Evolutionary conservation across 202 grass and related monocot species (phyloP).

Genomic region (Setaria viridis): DNA sequence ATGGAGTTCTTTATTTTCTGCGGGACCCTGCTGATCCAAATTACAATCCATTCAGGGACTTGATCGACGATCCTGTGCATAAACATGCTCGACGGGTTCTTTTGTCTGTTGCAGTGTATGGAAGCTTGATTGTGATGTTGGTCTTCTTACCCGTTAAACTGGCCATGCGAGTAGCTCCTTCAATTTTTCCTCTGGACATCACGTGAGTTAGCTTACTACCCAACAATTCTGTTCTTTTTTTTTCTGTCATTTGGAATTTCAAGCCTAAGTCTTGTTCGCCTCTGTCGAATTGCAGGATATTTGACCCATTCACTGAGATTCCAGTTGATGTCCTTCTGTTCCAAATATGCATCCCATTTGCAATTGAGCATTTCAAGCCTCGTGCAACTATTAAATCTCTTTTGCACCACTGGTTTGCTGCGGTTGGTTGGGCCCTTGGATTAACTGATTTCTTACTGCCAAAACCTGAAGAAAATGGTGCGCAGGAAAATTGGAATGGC

Average conservation of each 20-base stretch:
- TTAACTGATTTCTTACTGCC: conserved; percentile 91
- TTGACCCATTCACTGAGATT: conserved; percentile 95
- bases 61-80: conserved; percentile 96
- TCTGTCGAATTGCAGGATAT: conserved; percentile 72
- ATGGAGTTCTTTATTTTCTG: conserved; percentile 98
- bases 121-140: conserved; percentile 98
- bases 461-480: conserved; percentile 82
- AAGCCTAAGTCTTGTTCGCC: conserved; percentile 15
- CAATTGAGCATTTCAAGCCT: conserved; percentile 98
- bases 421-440: conserved; percentile 87
- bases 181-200: conserved; percentile 89
- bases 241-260: not conserved
- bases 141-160: conserved; percentile 99
- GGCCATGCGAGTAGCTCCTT: conserved; percentile 81
- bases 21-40: conserved; percentile 98
- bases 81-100: conserved; percentile 95
- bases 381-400: conserved; percentile 88
- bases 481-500: conserved; percentile 78
- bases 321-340: conserved; percentile 90
- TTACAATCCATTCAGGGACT: conserved; percentile 96
- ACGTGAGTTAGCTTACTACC: conserved; percentile 58
- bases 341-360: conserved; percentile 98
- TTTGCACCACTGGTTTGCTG: conserved; percentile 85
- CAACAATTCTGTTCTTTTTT: not conserved
- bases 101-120: conserved; percentile 95